Base-by-base conservation (phyloP, 306 rosid genomes). In the Cicer chorassanicum region DNA sequence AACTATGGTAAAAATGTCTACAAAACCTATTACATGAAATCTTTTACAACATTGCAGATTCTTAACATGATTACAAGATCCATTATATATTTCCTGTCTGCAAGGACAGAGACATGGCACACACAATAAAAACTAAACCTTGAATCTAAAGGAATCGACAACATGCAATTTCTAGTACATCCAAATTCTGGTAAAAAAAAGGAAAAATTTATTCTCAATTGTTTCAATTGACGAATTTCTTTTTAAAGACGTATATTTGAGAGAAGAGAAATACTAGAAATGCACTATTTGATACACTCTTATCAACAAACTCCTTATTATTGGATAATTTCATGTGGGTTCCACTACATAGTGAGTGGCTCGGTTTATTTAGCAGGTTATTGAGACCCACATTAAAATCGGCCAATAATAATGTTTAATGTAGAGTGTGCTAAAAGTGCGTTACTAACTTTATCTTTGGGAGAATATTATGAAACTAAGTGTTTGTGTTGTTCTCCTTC, bases 1-100 rank as follows among this genome's bases (percentile, higher is more conserved):
- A 44, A 38, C 65, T 55, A 12, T 13, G 46, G 39, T 54, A 10
- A 14, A 39, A 66, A 16, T 24, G 40, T 81, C 63, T 63, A 36
- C 8, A 74, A 49, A 78, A 15, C 65, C 64, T 39, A 75, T 48
- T 39, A 18, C 38, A 44, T 75, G 53, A 72, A 72, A 71, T 40
- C 53, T 56, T 48, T 55, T 53, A n/a, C 2, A 42, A 36, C 39
- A 68, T 60, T 18, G 49, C 50, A 73, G 73, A 68, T 43, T 43
- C 18, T 16, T 74, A 14, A 18, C 69, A 54, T 15, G 21, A 71
- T 56, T 54, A 68, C 41, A 74, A n/a, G 51, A 68, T 43, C 14
- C 18, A 21, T 4, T 8, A 39, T 21, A 34, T 3, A 55, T 50
- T 67, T 61, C 63, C 14, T 29, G 14, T 46, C 16, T 56, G 43